These are phyloP conservation scores for Wickerhamomyces strasburgensis DNA, from an alignment of 805 yeast species.

Conservation along the genomic window DNA sequence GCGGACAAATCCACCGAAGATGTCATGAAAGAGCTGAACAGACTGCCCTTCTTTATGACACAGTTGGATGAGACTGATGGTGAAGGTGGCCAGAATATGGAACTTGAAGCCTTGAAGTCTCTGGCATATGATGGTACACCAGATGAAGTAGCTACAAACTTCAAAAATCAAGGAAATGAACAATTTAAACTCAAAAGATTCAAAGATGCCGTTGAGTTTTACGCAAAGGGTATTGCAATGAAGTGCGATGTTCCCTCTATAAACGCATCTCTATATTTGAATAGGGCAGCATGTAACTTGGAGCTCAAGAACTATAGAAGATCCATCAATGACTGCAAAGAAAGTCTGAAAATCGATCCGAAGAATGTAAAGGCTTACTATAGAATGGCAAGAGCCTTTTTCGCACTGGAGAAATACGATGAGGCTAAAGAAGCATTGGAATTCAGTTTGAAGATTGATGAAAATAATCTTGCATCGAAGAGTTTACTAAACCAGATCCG, in stretches of 20 bases:
- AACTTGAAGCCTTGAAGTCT: constrained; percentile 84
- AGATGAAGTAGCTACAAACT: constrained; percentile 82
- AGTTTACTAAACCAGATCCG: constrained; percentile 38
- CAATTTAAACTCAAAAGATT: constrained; percentile 67
- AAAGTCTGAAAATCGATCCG: constrained; percentile 60
- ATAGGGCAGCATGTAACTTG: constrained; percentile 89
- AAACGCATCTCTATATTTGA: constrained; percentile 61
- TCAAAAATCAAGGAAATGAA: constrained; percentile 91
- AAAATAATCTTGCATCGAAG: constrained; percentile 51
- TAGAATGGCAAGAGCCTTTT: constrained; percentile 79
- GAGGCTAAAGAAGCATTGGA: constrained; percentile 66
- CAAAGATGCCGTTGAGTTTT: constrained; percentile 70
- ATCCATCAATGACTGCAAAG: constrained; percentile 81
- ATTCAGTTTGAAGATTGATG: constrained; percentile 61
- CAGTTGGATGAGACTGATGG: constrained; percentile 73
- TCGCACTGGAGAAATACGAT: constrained; percentile 57
- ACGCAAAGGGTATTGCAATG: constrained; percentile 74
- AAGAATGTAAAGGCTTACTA: constrained; percentile 77
- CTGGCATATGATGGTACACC: constrained; percentile 96
- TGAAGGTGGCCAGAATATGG: constrained; percentile 66
- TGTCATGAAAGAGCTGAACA: constrained; percentile 69
- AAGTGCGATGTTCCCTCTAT: constrained; percentile 53
- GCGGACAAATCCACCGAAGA: constrained; percentile 67
- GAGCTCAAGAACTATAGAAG: constrained; percentile 79
- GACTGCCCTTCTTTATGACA: constrained; percentile 93